Conservation (phyloP, 2,329 filamentous ascomycete genomes). For the Parascedosporium putredinis region DNA sequence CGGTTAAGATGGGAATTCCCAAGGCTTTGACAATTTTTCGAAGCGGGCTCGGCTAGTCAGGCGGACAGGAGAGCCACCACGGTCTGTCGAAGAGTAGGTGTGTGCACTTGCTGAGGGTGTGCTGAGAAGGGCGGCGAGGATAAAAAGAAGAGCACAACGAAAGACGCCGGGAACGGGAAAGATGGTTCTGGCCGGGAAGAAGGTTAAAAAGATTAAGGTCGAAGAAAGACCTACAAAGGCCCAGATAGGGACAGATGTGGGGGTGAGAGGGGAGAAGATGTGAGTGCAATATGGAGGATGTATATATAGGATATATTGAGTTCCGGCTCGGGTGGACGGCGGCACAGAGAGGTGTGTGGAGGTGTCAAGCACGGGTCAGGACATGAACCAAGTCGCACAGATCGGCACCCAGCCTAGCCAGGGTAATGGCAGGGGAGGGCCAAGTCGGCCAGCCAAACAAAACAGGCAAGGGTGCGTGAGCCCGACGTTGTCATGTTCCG, state of each 20-base stretch:
- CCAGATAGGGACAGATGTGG: background rate
- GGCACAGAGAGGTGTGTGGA: slow-evolving; percentile 4
- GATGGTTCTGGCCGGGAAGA: background rate
- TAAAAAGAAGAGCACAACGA: slow-evolving; percentile 1
- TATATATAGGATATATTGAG: slow-evolving; percentile 5
- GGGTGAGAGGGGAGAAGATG: background rate
- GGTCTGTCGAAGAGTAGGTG: background rate
- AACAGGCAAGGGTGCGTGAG: background rate
- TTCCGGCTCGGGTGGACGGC: background rate
- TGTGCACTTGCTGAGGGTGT: slow-evolving; percentile 5
- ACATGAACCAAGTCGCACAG: slow-evolving; percentile 4
- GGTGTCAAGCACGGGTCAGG: slow-evolving; percentile 1
- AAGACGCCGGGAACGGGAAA: background rate
- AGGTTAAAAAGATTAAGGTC: background rate
- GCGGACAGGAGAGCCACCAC: background rate
- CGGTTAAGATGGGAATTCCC: background rate
- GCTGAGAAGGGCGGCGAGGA: slow-evolving; percentile 1
- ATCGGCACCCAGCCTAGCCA: background rate
- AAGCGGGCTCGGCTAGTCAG: background rate
- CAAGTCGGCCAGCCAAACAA: background rate
- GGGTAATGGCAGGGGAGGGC: background rate
- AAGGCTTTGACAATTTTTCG: background rate
- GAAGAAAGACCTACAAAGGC: background rate
- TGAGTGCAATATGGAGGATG: background rate
- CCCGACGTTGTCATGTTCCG: slow-evolving; percentile 2